These are phyloP conservation scores for Debaryomycetaceae sp. DNA, from an alignment of 1,139 yeast genomes.

Conservation along the genomic window DNA sequence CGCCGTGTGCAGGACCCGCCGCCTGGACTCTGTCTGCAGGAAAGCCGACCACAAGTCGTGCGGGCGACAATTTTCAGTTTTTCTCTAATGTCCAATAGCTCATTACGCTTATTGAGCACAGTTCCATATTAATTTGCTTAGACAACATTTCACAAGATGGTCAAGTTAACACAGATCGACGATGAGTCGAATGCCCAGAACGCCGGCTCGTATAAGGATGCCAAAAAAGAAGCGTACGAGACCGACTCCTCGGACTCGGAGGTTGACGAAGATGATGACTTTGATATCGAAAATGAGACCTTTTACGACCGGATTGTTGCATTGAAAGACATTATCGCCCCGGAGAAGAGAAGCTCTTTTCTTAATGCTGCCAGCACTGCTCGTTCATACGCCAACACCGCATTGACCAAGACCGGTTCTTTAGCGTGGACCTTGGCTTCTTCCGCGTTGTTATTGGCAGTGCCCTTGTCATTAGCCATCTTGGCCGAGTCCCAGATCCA, in stretches of 20 bases:
- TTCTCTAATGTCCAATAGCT: background rate
- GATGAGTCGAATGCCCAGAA: constrained; percentile 37
- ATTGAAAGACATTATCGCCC: constrained; percentile 83
- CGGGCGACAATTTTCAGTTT: constrained; percentile 1
- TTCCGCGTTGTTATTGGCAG: constrained; percentile 77
- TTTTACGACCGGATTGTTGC: constrained; percentile 81
- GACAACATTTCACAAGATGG: constrained; percentile 53
- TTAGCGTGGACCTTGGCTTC: constrained; percentile 82
- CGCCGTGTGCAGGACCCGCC: too few species aligned
- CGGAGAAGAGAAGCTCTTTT: constrained; percentile 60
- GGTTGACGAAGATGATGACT: constrained; percentile 54
- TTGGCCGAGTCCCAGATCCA: constrained; percentile 86
- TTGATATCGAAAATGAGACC: constrained; percentile 74
- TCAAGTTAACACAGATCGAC: constrained; percentile 62
- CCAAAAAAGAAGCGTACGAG: constrained; percentile 9
- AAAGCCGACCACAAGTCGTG: too few species aligned
- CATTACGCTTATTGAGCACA: background rate
- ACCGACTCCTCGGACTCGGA: constrained; percentile 30
- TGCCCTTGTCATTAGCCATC: constrained; percentile 82
- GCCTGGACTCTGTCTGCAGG: too few species aligned
- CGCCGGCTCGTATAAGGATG: constrained; percentile 12
- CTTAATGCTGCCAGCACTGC: constrained; percentile 22
- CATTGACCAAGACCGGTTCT: constrained; percentile 55
- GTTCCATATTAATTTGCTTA: constrained; percentile 1
- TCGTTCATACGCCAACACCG: constrained; percentile 28